phyloP scores from a whole-genome alignment of 192 early-diverging fungal genomes.

The Backusella tarrabulga region DNA sequence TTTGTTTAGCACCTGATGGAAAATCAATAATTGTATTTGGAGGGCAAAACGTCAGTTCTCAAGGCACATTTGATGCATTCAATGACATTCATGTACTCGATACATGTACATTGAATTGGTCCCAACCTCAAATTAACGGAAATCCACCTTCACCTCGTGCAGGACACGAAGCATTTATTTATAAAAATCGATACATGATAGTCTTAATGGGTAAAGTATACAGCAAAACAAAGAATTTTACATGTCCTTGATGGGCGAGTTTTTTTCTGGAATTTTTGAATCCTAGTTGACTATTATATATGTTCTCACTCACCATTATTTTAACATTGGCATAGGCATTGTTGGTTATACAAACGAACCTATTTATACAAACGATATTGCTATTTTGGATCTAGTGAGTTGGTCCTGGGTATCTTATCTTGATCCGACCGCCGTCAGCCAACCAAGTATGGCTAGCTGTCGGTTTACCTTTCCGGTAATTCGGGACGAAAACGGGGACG shows the following conservation, averaged over 20 bases:
- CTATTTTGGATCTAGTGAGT: constrained; percentile 18
- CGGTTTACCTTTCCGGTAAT: constrained; percentile 9
- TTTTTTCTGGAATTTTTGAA: too few relatives aligned
- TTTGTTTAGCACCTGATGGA: constrained; percentile 17
- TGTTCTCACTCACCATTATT: neutral
- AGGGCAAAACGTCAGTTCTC: neutral
- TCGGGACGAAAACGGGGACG: neutral
- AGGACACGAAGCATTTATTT: constrained; percentile 23
- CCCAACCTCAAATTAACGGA: constrained; percentile 3
- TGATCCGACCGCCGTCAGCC: neutral
- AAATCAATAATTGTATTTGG: constrained; percentile 16
- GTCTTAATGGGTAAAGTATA: constrained; percentile 12
- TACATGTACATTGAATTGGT: constrained; percentile 26
- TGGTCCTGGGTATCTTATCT: constrained; percentile 25
- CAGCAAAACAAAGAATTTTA: too few relatives aligned
- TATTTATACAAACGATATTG: constrained; percentile 12
- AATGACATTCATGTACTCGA: constrained; percentile 29
- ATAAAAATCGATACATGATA: constrained; percentile 25
- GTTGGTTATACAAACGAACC: constrained; percentile 1
- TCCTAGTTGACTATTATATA: neutral
- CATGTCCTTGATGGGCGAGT: too few relatives aligned
- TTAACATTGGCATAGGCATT: neutral
- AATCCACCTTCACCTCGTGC: constrained; percentile 18
- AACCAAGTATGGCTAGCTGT: neutral
- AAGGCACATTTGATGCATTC: neutral